A percentile compares a stretch with the other conserved stretches of the same genome.
Evolutionary conservation across 2,329 filamentous ascomycete species (phyloP).

Genomic region (Aspergillus neotritici): DNA sequence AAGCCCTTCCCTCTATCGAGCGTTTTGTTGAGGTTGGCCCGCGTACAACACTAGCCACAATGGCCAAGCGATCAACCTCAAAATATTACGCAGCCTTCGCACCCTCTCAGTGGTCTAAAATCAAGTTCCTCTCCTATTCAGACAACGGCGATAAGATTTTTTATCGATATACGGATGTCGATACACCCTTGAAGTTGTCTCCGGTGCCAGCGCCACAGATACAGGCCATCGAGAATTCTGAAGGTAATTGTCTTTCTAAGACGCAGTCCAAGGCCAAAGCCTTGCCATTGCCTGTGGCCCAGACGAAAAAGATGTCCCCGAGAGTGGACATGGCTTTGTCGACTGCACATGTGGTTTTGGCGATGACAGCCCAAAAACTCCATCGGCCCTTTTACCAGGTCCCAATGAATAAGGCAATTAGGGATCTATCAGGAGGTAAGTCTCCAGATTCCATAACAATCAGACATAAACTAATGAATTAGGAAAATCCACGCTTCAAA

Average conservation of each 20-base stretch:
- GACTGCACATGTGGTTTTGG: conserved; percentile 11
- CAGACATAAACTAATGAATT: conserved; percentile 1
- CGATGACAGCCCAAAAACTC: conserved; percentile 15
- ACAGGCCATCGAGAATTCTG: too few relatives aligned
- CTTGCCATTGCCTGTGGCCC: too few relatives aligned
- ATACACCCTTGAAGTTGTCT: not conserved
- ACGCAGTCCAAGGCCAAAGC: not conserved
- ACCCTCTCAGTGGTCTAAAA: conserved; percentile 13
- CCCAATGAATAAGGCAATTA: conserved; percentile 26
- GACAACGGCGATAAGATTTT: conserved; percentile 10
- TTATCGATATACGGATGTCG: conserved; percentile 5
- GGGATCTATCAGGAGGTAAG: conserved; percentile 23
- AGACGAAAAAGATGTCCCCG: not conserved
- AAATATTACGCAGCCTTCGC: conserved; percentile 17
- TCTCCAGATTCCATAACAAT: not conserved
- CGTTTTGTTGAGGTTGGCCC: conserved; percentile 39
- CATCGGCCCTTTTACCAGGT: conserved; percentile 13
- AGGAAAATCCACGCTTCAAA: conserved; percentile 42
- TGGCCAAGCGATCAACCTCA: conserved; percentile 33
- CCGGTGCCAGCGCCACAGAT: too few relatives aligned
- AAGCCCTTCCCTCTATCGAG: conserved; percentile 18
- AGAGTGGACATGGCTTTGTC: conserved; percentile 6
- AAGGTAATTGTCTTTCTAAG: not conserved
- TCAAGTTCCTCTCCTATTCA: conserved; percentile 23
- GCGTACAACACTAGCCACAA: conserved; percentile 30